Percentiles rank a stretch among this genome's conserved stretches.
These are phyloP conservation scores for Williopsis jadinii DNA, from an alignment of 1,139 yeast species.

Conservation along the genomic window DNA sequence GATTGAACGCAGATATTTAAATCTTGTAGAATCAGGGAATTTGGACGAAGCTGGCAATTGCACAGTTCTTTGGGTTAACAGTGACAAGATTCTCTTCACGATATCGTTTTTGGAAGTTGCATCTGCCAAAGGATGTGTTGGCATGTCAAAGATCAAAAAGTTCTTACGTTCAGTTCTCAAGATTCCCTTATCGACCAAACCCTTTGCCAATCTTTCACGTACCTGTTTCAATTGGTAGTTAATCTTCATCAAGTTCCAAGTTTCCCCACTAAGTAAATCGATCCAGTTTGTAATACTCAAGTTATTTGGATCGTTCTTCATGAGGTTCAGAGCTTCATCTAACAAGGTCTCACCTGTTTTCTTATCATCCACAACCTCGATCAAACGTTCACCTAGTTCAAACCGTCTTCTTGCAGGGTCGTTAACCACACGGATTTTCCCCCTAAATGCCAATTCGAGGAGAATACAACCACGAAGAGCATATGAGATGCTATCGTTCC, in stretches of 20 bases:
- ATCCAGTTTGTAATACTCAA: slow-evolving; percentile 89
- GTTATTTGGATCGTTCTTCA: slow-evolving; percentile 77
- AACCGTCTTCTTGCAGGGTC: slow-evolving; percentile 92
- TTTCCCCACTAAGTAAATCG: slow-evolving; percentile 88
- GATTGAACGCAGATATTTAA: slow-evolving; percentile 68
- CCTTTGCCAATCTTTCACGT: slow-evolving; percentile 92
- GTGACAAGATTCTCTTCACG: slow-evolving; percentile 60
- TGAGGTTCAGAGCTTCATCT: slow-evolving; percentile 87
- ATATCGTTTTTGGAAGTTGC: slow-evolving; percentile 73
- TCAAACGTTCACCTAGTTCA: slow-evolving; percentile 77
- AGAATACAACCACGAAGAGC: slow-evolving; percentile 93
- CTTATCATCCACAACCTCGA: slow-evolving; percentile 79
- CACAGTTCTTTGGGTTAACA: slow-evolving; percentile 65
- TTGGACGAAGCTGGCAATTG: slow-evolving; percentile 41
- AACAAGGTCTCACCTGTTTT: slow-evolving; percentile 93
- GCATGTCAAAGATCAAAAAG: slow-evolving; percentile 93
- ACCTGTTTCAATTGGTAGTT: slow-evolving; percentile 95
- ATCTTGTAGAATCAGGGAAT: slow-evolving; percentile 65
- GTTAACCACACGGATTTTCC: slow-evolving; percentile 79
- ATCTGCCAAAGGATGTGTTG: slow-evolving; percentile 95
- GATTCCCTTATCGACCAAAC: slow-evolving; percentile 96
- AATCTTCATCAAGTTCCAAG: slow-evolving; percentile 95
- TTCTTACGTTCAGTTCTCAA: slow-evolving; percentile 92
- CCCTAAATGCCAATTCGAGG: slow-evolving; percentile 87
- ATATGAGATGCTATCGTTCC: slow-evolving; percentile 97